These are phyloP conservation scores for Emiliania huxleyi DNA, from an alignment of 78 protist genomes.

Conservation along the genomic window DNA sequence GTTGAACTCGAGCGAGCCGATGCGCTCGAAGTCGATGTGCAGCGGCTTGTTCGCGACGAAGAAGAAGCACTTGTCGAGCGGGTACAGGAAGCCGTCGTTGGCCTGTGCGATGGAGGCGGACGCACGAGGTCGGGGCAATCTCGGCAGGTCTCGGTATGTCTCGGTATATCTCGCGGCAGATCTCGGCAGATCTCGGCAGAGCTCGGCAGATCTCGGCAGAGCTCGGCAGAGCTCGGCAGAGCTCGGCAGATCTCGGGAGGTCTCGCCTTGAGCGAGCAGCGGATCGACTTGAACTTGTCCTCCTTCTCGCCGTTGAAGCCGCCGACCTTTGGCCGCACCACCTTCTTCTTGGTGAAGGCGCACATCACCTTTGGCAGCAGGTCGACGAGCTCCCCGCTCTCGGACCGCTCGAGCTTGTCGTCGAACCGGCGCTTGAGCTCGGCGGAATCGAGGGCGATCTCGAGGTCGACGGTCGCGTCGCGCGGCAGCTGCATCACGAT, in stretches of 20 bases:
- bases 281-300: conserved; percentile 11
- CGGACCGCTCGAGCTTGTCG: neutral
- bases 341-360: neutral
- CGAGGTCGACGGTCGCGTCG: conserved; percentile 2
- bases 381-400: neutral
- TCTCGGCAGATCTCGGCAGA: too few species aligned
- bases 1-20: neutral
- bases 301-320: neutral
- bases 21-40: conserved; percentile 35
- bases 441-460: conserved; percentile 16
- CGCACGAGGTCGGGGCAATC: too few species aligned
- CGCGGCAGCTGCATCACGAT: conserved; percentile 55
- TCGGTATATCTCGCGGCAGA: too few species aligned
- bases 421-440: neutral
- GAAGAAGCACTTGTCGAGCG: conserved; percentile 62
- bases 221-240: too few species aligned
- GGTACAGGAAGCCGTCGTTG: conserved; percentile 64
- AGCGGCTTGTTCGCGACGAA: conserved; percentile 70
- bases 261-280: conserved; percentile 66
- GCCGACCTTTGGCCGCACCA: neutral
- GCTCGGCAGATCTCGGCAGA: too few species aligned
- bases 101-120: too few species aligned
- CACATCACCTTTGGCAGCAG: neutral
- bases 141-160: too few species aligned
- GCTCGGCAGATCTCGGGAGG: too few species aligned